These are phyloP conservation scores for Tylopilus microsporus DNA, from an alignment of 1,284 basidiomycete genomes.

Conservation along the genomic window DNA sequence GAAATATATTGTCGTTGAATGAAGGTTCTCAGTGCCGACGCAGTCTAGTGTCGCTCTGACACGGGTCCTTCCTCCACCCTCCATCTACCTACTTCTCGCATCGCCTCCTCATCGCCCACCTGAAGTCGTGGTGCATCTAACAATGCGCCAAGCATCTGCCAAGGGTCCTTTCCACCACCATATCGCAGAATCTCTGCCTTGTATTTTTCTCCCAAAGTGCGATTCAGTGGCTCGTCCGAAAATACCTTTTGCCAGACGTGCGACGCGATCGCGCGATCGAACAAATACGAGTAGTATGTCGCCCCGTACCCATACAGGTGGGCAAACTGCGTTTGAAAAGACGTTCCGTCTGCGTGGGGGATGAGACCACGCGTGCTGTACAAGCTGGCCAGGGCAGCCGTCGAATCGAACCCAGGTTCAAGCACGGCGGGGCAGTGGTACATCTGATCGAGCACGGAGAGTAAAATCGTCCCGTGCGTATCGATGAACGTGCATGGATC, in stretches of 20 bases:
- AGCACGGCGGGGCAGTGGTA: slow-evolving; percentile 77
- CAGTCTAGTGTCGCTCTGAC: slow-evolving; percentile 43
- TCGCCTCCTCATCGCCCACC: slow-evolving; percentile 73
- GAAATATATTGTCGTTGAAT: slow-evolving; percentile 5
- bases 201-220: slow-evolving; percentile 71
- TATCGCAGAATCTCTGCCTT: slow-evolving; percentile 72
- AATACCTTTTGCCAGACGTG: slow-evolving; percentile 84
- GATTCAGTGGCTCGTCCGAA: slow-evolving; percentile 53
- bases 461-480: slow-evolving; percentile 87
- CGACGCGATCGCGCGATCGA: slow-evolving; percentile 92
- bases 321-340: slow-evolving; percentile 93
- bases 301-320: slow-evolving; percentile 96
- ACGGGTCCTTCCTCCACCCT: slow-evolving; percentile 67
- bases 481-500: slow-evolving; percentile 76
- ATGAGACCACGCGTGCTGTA: slow-evolving; percentile 73
- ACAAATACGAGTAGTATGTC: slow-evolving; percentile 96
- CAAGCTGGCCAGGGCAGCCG: slow-evolving; percentile 58
- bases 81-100: slow-evolving; percentile 88
- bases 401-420: slow-evolving; percentile 64
- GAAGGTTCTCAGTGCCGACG: background rate
- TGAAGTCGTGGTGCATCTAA: slow-evolving; percentile 61
- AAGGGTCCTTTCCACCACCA: slow-evolving; percentile 91
- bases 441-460: slow-evolving; percentile 84
- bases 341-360: slow-evolving; percentile 75
- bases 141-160: slow-evolving; percentile 84